phyloP scores from a whole-genome alignment of 768 basidiomycete genomes.

The Xerocomellus intermedius region DNA sequence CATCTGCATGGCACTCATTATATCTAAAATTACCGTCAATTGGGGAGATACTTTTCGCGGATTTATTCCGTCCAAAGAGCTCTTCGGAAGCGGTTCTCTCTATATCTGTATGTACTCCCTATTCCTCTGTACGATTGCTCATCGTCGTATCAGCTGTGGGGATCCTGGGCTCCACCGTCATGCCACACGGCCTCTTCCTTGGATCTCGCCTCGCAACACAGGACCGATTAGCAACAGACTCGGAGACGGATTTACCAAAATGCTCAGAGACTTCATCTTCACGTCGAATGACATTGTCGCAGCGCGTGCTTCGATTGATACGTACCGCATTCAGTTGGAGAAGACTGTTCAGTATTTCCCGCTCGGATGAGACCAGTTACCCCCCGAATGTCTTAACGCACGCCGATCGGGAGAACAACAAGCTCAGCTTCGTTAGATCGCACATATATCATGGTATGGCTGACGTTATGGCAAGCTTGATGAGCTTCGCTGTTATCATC shows the following conservation, averaged over 20 bases:
- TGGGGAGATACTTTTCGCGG: constrained; percentile 78
- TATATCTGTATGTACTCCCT: constrained; percentile 57
- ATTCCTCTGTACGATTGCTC: constrained; percentile 8
- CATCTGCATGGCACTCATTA: constrained; percentile 74
- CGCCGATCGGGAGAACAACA: constrained; percentile 55
- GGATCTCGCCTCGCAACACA: constrained; percentile 86
- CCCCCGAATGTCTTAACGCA: constrained; percentile 41
- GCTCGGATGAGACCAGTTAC: constrained; percentile 18
- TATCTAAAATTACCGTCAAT: constrained; percentile 64
- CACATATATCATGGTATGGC: constrained; percentile 66
- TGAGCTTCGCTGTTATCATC: constrained; percentile 85
- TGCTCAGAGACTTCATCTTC: background rate
- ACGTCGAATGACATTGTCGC: constrained; percentile 22
- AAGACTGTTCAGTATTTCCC: constrained; percentile 26
- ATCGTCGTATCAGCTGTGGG: constrained; percentile 52
- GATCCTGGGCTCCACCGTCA: constrained; percentile 81
- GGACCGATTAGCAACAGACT: constrained; percentile 53
- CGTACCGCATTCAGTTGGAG: constrained; percentile 8
- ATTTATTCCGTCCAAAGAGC: constrained; percentile 66
- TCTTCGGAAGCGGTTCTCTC: constrained; percentile 55
- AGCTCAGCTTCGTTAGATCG: constrained; percentile 51
- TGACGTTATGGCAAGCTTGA: constrained; percentile 65
- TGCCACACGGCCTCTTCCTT: constrained; percentile 92
- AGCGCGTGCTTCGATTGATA: constrained; percentile 12
- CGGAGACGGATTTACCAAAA: constrained; percentile 19